Evolutionary conservation across 352 stramenopile genomes (phyloP).

Genomic region (Phytophthora multivora): DNA sequence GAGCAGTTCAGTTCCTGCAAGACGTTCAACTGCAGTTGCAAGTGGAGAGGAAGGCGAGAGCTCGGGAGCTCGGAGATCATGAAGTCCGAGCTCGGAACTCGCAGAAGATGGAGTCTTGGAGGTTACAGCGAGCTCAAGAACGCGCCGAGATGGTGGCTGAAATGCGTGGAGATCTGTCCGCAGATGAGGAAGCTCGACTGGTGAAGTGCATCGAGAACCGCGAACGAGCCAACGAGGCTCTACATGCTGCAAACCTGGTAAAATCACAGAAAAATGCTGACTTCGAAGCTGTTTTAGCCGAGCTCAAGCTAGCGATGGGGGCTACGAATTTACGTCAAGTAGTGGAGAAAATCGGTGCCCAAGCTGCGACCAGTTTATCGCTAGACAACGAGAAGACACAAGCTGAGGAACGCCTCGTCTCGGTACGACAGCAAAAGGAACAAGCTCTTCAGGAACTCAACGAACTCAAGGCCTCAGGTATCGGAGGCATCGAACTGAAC

Average conservation of each 20-base stretch:
- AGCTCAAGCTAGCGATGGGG: constrained; percentile 74
- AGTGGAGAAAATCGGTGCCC: constrained; percentile 73
- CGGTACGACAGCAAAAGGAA: constrained; percentile 69
- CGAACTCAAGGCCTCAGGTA: constrained; percentile 81
- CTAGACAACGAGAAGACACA: constrained; percentile 80
- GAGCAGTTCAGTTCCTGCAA: constrained; percentile 77
- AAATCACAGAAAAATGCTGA: constrained; percentile 76
- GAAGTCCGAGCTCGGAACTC: constrained; percentile 82
- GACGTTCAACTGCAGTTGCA: constrained; percentile 80
- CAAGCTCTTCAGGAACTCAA: constrained; percentile 62
- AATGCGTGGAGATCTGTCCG: constrained; percentile 71
- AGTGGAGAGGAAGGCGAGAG: constrained; percentile 63
- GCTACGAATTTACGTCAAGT: constrained; percentile 58
- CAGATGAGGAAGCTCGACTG: constrained; percentile 62
- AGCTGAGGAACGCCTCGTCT: constrained; percentile 57
- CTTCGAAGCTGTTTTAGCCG: constrained; percentile 63
- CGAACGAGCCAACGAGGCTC: constrained; percentile 63
- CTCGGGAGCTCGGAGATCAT: constrained; percentile 72
- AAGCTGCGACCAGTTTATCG: constrained; percentile 57
- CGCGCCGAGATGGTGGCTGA: constrained; percentile 78
- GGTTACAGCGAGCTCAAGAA: constrained; percentile 72
- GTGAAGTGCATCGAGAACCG: constrained; percentile 67
- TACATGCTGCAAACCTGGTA: constrained; percentile 66
- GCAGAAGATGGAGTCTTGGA: constrained; percentile 83
- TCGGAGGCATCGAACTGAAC: constrained; percentile 78